Evolutionary conservation across 2,329 filamentous ascomycete genomes (phyloP).

Genomic region (Hortaea werneckii): DNA sequence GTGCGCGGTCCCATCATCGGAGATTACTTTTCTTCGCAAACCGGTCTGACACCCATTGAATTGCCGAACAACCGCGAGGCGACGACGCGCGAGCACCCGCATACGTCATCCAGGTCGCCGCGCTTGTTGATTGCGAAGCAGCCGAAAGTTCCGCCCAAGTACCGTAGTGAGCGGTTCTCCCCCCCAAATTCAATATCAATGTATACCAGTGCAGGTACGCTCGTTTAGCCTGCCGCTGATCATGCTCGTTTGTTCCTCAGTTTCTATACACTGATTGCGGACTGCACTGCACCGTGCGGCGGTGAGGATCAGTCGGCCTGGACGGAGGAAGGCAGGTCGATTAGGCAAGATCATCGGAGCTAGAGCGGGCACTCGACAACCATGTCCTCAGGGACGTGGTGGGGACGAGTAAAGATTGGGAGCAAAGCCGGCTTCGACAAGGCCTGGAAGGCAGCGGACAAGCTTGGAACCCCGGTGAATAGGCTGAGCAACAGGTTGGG

Average conservation of each 20-base stretch:
- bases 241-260: not conserved
- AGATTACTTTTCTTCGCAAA: too few species aligned
- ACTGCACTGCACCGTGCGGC: too few species aligned
- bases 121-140: not conserved
- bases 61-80: not conserved
- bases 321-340: too few species aligned
- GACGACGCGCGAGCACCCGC: not conserved
- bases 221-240: not conserved
- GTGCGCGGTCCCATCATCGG: too few species aligned
- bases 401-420: conserved; percentile 45
- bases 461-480: conserved; percentile 62
- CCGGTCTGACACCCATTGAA: too few species aligned
- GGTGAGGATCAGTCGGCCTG: too few species aligned
- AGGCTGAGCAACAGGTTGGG: conserved; percentile 72
- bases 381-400: conserved; percentile 29
- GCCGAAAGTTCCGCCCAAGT: not conserved
- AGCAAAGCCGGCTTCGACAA: conserved; percentile 64
- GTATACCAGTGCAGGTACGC: not conserved
- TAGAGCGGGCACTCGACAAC: not conserved
- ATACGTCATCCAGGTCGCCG: not conserved
- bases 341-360: too few species aligned
- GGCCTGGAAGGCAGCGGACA: conserved; percentile 56
- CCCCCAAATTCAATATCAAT: not conserved
- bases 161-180: not conserved
- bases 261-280: not conserved